Evolutionary conservation across 495 filamentous ascomycete genomes (phyloP).

Genomic region (Neurospora sp.): DNA sequence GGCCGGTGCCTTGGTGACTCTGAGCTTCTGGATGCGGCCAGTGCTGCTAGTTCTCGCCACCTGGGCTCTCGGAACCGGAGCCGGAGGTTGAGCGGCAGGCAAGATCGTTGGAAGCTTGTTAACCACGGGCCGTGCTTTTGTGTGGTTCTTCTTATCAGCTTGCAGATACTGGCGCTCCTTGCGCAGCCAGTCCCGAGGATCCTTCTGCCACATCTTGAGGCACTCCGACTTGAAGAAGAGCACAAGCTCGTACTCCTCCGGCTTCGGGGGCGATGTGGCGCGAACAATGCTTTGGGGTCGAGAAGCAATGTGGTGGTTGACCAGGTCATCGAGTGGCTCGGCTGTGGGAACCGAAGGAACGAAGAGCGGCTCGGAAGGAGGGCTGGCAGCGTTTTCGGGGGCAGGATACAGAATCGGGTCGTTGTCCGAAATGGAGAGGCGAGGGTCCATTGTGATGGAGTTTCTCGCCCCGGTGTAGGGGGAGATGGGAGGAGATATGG

Average conservation of each 20-base stretch:
- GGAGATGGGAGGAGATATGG: constrained; percentile 65
- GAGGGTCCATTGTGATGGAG: constrained; percentile 35
- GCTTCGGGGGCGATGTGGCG: constrained; percentile 50
- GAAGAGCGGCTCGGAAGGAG: constrained; percentile 49
- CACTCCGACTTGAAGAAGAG: constrained; percentile 59
- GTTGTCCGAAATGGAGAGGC: constrained; percentile 24
- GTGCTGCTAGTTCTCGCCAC: constrained; percentile 38
- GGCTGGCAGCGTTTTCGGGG: constrained; percentile 30
- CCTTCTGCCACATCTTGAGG: constrained; percentile 44
- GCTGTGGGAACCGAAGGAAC: constrained; percentile 30
- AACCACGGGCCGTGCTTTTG: constrained; percentile 15
- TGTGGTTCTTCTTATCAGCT: constrained; percentile 35
- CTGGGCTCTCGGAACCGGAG: constrained; percentile 10
- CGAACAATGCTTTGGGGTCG: constrained; percentile 47
- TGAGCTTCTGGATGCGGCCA: constrained; percentile 31
- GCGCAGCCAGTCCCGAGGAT: constrained; percentile 50
- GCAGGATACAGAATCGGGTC: constrained; percentile 55
- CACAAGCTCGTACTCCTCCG: constrained; percentile 59
- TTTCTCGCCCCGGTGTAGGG: constrained; percentile 40
- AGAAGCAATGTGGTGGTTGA: constrained; percentile 58
- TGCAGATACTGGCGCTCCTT: constrained; percentile 51
- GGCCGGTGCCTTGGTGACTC: constrained; percentile 9
- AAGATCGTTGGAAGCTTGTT: constrained; percentile 27
- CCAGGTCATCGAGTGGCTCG: constrained; percentile 30
- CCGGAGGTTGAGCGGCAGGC: constrained; percentile 31